phyloP scores from a whole-genome alignment of 2,329 filamentous ascomycete species.

The Paecilomyces sp. region DNA sequence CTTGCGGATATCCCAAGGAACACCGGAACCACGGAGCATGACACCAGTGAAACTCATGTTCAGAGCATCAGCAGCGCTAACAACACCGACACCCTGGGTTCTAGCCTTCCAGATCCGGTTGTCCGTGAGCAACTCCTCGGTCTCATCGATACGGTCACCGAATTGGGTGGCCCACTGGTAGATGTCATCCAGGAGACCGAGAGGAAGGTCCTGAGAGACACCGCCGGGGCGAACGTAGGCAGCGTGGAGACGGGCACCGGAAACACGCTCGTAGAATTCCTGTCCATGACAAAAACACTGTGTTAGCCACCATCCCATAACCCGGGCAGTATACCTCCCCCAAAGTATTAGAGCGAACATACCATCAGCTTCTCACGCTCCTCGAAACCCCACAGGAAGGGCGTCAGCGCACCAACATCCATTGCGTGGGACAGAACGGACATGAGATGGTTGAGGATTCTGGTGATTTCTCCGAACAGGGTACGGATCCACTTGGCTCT shows the following conservation, averaged over 20 bases:
- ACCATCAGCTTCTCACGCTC: constrained; percentile 99
- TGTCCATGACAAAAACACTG: constrained; percentile 30
- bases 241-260: constrained; percentile 91
- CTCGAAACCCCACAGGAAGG: constrained; percentile 99
- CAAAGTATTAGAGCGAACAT: constrained; percentile 27
- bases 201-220: constrained; percentile 88
- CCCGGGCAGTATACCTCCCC: neutral
- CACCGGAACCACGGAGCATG: constrained; percentile 93
- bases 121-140: constrained; percentile 95
- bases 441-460: constrained; percentile 96
- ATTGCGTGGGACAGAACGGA: constrained; percentile 94
- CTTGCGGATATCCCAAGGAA: constrained; percentile 96
- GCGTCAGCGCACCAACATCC: constrained; percentile 96
- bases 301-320: constrained; percentile 7
- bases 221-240: constrained; percentile 95
- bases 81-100: constrained; percentile 84
- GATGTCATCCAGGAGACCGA: constrained; percentile 94
- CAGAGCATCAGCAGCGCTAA: constrained; percentile 85
- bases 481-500: constrained; percentile 96
- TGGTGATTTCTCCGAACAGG: constrained; percentile 89
- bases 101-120: constrained; percentile 99
- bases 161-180: constrained; percentile 99
- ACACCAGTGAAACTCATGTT: constrained; percentile 96
- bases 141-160: constrained; percentile 96
- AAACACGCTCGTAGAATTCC: constrained; percentile 99